Evolutionary conservation across 208 protist species (phyloP).

Genomic region (Acanthamoeba castellanii): DNA sequence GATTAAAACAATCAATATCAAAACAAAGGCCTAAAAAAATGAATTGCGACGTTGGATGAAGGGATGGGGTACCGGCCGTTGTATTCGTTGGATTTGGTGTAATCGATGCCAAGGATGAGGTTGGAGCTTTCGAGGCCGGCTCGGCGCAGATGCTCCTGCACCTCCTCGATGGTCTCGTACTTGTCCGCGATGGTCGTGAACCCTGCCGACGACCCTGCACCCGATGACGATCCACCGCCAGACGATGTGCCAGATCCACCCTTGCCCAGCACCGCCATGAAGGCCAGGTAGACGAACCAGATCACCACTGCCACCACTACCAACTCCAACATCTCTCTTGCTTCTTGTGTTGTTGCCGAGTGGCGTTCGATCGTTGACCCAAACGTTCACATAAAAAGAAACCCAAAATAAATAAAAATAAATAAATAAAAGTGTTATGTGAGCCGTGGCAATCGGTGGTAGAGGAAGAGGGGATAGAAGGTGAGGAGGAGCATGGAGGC

Average conservation of each 20-base stretch:
- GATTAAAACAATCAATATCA: not conserved
- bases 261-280: not conserved
- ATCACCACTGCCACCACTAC: not conserved
- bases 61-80: not conserved
- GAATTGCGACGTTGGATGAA: not conserved
- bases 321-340: not conserved
- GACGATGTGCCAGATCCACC: not conserved
- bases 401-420: no score
- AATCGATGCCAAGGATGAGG: slow-evolving; percentile 75
- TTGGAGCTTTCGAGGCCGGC: slow-evolving; percentile 76
- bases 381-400: no score
- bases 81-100: slow-evolving; percentile 44
- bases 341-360: not conserved
- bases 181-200: slow-evolving; percentile 6
- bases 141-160: slow-evolving; percentile 57
- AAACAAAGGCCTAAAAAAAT: slow-evolving; percentile 46
- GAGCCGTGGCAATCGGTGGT: not conserved
- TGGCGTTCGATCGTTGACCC: not conserved
- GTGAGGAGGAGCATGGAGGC: not conserved
- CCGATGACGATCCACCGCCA: not conserved
- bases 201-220: not conserved
- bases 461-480: not conserved
- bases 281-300: not conserved
- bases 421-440: not conserved
- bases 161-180: slow-evolving; percentile 72